Base-by-base conservation (phyloP, 495 filamentous ascomycete genomes). In the Pyronema omphalodes region DNA sequence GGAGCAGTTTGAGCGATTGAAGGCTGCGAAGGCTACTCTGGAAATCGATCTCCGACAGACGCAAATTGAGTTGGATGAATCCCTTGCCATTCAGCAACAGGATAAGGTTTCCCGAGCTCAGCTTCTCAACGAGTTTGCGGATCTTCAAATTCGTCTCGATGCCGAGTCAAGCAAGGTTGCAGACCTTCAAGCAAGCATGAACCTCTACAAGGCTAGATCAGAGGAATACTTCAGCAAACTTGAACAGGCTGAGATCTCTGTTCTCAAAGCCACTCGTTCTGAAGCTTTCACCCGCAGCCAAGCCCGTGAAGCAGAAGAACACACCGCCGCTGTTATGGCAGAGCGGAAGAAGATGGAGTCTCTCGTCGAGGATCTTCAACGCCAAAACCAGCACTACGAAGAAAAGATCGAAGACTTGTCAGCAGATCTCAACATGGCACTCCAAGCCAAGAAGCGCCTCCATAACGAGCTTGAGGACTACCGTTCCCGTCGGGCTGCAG, bases 381-480 rank as follows among this genome's bases (percentile, higher is more conserved):
- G 81, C 34, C 85, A 91, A 62, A 84, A 83, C 19, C 88, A 95
- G 70, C 79, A 83, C 37, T 79, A 84, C 18, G 89, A 95, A 65
- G 91, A 89, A 66, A 83, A 81, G 57, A 60, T 96, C 60, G 91
- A 96, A 60, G 91, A 98, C 66, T 71, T 96, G 56, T 82, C 83
- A 7, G 86, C 89, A 6, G 91, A 98, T 66, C 75, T 95, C 6
- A 81, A 88, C 41, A 81, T 77, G 39, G 89, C 86, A 11, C 69
- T 86, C 18, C 88, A 95, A 70, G 79, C 88, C 6, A 94, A 93
- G 72, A 94, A 93, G 67, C 79, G 91, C 44, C 77, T 98, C 6
- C 91, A 98, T 68, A 88, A 98, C 64, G 91, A 98, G 67, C 83
- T 98, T 4, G 91, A 96, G 69, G 91, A 98, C 65, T 98, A 96